Evolutionary conservation across 495 filamentous ascomycete species (phyloP), one percentile per base, ranked within the genome.

Genomic region (Xanthoparmelia taractica): DNA sequence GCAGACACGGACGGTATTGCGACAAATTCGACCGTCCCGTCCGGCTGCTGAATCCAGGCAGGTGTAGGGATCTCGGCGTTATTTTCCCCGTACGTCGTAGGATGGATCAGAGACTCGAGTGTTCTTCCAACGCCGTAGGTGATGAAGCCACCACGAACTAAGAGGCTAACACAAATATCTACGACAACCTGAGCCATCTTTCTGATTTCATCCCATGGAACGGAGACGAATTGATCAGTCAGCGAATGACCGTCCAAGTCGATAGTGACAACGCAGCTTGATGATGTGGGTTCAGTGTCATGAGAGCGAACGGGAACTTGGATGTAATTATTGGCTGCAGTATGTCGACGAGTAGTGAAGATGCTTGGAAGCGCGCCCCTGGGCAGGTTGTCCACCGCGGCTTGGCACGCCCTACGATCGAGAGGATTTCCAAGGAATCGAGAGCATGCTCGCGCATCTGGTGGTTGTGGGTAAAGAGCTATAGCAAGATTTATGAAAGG

Each of bases 171-270:
- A 27, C 48, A 52, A 18, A 1, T 15, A 31, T 52, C 27, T 31
- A 52, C 25, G 31, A 52, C 8, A 17, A 15, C 13, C 48, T 29
- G 48, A 27, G 50, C 50, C 50, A 54, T 54, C 17, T 54, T 2
- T 29, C 50, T 31, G 17, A 54, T 12, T n/a, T 54, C 50, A n/a
- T 54, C 17, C 50, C 50, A 54, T 7, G 50, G 50, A 20, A 54
- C 50, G 29, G 20, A 34, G 1, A 54, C 29, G 17, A 33, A 41
- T 6, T 58, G 36, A 47, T 63, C 47, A 18, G 12, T 56, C 1
- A 2, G 18, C n/a, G 61, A 63, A 45, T 58, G 61, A 12, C 61
- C 61, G 18, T 63, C 50, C 47, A 63, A 37, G 18, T 63, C 52
- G 13, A 58, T 54, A 8, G 38, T 58, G 20, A 63, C 36, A 34